Evolutionary conservation across 257 asterid genomes (phyloP).

Genomic region (Solanum virginianum): DNA sequence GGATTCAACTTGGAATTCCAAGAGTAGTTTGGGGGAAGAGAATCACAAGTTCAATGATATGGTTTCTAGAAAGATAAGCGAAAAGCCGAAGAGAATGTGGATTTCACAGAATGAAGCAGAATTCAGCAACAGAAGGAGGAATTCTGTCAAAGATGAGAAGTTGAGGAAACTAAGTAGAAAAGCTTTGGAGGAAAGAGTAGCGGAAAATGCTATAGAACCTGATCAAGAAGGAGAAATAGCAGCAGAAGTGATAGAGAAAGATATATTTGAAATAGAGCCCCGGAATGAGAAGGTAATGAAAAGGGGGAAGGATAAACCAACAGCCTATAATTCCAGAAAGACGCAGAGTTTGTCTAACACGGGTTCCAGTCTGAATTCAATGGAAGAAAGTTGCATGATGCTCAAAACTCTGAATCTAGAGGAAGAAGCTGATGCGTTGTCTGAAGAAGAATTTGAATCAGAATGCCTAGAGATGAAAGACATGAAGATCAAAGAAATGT

Average conservation of each 20-base stretch:
- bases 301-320: neutral
- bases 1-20: constrained; percentile 10
- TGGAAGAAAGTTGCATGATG: constrained; percentile 4
- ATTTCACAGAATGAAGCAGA: constrained; percentile 3
- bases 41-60: constrained; percentile 17
- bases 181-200: constrained; percentile 3
- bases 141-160: constrained; percentile 1
- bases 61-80: constrained; percentile 24
- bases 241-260: constrained; percentile 10
- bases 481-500: constrained; percentile 2
- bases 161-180: constrained; percentile 2
- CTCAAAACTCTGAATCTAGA: constrained; percentile 6
- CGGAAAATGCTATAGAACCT: neutral
- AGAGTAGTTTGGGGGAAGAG: constrained; percentile 7
- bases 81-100: constrained; percentile 5
- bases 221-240: neutral
- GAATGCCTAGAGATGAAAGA: constrained; percentile 5
- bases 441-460: constrained; percentile 17
- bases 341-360: neutral
- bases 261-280: constrained; percentile 16
- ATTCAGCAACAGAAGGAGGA: constrained; percentile 5
- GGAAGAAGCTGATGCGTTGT: neutral
- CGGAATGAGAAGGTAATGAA: neutral
- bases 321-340: neutral
- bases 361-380: constrained; percentile 1